Evolutionary conservation across 345 rosid species (phyloP), one percentile per base, ranked within the genome.

Genomic region (Hibiscus syriacus): DNA sequence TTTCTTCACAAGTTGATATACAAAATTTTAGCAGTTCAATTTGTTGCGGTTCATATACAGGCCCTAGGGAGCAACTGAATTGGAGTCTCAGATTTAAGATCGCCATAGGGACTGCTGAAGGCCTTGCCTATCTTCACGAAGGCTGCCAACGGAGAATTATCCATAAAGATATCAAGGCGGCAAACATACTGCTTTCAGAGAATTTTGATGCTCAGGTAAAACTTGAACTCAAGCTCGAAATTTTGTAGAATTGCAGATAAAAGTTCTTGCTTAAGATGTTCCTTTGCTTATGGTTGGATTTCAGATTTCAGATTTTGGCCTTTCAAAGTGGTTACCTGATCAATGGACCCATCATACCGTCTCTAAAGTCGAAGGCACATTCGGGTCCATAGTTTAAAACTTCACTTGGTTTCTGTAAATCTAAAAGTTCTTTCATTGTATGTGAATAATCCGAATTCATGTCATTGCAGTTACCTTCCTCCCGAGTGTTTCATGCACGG

Each of bases 81-180:
- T 49, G 54, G 54, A 3, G 8, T 11, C 22, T 49, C 54, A 20
- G 54, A 6, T 49, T 53, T 11, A 92, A 90, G 81, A 75, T 88
- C 62, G 98, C 93, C 2, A 7, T 74, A 16, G 98, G 98, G 73
- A 86, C 97, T 45, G 96, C 97, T n/a, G 80, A 78, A 25, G 98
- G 97, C 72, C 84, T 93, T 32, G 66, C 48, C 26, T 93, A 90
- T 76, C 97, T 93, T 70, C 98, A 88, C 30, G 97, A 87, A 63
- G 90, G 86, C 50, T 90, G 97, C 72, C 96, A 88, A 66, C 83
- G 96, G 73, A 90, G 98, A 75, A 90, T 93, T 57, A 88, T 93
- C 71, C 97, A 90, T 59, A 88, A 86, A 84, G 98, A 93, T 72
- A 85, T 92, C 77, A 90, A 92, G 78, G 97, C 97, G 66, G 69